Conservation (phyloP, 2,329 filamentous ascomycete genomes). For the Venturia nashicola region DNA sequence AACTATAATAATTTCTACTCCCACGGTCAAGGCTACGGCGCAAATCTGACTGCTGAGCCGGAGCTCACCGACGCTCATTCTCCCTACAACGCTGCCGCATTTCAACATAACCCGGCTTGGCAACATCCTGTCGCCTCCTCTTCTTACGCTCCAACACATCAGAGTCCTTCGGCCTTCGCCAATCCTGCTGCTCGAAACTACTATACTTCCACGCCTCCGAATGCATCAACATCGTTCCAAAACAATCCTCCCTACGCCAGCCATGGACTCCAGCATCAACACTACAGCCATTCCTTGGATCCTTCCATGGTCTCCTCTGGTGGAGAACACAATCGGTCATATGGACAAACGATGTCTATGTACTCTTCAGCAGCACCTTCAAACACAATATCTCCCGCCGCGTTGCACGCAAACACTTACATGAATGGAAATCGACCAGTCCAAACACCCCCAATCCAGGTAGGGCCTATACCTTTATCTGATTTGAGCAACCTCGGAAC, state of each 20-base stretch:
- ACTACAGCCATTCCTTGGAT: slow-evolving; percentile 10
- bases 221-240: slow-evolving; percentile 9
- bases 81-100: slow-evolving; percentile 1
- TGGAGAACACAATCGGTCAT: background rate
- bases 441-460: background rate
- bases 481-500: background rate
- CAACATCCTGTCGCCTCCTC: slow-evolving; percentile 1
- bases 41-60: slow-evolving; percentile 2
- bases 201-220: background rate
- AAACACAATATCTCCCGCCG: slow-evolving; percentile 5
- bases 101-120: background rate
- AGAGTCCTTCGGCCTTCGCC: background rate
- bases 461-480: background rate
- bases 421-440: background rate
- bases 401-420: background rate
- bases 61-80: background rate
- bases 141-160: background rate
- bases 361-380: slow-evolving; percentile 3
- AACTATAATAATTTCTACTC: slow-evolving; percentile 4
- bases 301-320: slow-evolving; percentile 12
- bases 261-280: slow-evolving; percentile 10
- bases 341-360: slow-evolving; percentile 6
- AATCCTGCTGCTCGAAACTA: background rate
- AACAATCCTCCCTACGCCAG: slow-evolving; percentile 7
- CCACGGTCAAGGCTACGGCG: slow-evolving; percentile 8